Evolutionary conservation across 352 stramenopile genomes (phyloP).

Genomic region (Phytophthora syringae): DNA sequence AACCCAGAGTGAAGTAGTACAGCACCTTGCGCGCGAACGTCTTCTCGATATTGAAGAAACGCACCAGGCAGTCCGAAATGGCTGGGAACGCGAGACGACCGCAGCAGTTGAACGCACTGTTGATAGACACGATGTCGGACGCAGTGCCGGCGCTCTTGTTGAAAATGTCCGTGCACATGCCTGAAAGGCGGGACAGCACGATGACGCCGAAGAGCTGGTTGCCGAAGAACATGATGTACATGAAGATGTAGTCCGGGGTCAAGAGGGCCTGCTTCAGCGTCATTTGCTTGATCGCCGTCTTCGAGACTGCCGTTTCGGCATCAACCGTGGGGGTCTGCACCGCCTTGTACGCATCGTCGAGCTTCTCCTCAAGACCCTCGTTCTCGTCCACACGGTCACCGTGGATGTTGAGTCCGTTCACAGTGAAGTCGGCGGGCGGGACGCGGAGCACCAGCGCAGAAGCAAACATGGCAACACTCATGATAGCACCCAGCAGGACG

Average conservation of each 20-base stretch:
- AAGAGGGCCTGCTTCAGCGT: conserved; percentile 61
- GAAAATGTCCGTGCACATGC: conserved; percentile 64
- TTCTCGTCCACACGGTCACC: conserved; percentile 51
- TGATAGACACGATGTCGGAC: conserved; percentile 63
- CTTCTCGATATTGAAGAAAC: conserved; percentile 49
- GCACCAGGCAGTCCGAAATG: conserved; percentile 53
- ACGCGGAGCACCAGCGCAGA: conserved; percentile 55
- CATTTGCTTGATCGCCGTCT: conserved; percentile 51
- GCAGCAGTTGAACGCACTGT: conserved; percentile 64
- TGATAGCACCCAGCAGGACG: conserved; percentile 44
- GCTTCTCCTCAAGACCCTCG: conserved; percentile 45
- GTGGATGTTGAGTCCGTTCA: conserved; percentile 68
- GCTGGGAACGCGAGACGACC: conserved; percentile 53
- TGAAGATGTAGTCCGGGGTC: conserved; percentile 64
- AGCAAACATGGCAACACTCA: conserved; percentile 50
- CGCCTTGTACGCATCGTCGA: conserved; percentile 50
- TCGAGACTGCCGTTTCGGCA: conserved; percentile 25
- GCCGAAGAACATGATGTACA: conserved; percentile 75
- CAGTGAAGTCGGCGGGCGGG: conserved; percentile 51
- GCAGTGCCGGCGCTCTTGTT: conserved; percentile 42
- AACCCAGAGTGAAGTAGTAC: conserved; percentile 69
- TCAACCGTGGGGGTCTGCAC: conserved; percentile 41
- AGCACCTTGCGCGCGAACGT: conserved; percentile 59
- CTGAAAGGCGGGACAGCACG: conserved; percentile 64
- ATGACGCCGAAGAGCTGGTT: conserved; percentile 73